Conservation (phyloP, 495 filamentous ascomycete genomes). For the Daldinia vernicosa region DNA sequence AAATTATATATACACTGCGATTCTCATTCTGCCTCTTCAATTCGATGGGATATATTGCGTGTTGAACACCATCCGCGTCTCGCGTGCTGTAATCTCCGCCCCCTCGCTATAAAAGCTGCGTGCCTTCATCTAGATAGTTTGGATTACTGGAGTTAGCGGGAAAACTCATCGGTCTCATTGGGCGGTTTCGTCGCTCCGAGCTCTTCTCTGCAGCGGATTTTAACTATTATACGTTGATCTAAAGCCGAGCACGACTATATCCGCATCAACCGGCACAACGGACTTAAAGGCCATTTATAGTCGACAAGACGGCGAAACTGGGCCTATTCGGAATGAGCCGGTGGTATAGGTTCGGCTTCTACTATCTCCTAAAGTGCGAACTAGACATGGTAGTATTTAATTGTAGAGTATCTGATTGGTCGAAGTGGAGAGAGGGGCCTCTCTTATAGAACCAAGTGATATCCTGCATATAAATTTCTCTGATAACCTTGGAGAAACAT, state of each 20-base stretch:
- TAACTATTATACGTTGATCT: neutral
- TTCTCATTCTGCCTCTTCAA: neutral
- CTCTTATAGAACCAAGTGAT: neutral
- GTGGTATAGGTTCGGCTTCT: neutral
- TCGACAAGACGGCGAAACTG: neutral
- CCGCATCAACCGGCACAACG: neutral
- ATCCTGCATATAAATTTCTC: neutral
- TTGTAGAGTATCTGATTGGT: neutral
- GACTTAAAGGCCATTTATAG: neutral
- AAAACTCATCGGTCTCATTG: neutral
- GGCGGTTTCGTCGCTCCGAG: neutral
- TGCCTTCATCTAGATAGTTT: neutral
- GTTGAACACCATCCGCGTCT: neutral
- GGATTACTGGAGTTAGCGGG: neutral
- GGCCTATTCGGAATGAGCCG: neutral
- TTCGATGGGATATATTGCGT: neutral
- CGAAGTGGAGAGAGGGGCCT: neutral
- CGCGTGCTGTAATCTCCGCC: slow-evolving; percentile 7
- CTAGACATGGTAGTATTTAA: neutral
- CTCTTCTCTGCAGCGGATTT: slow-evolving; percentile 1
- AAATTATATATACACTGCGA: slow-evolving; percentile 1
- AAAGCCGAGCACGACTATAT: neutral
- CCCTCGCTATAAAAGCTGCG: neutral
- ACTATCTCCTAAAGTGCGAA: neutral
- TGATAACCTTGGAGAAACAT: neutral